Evolutionary conservation across 2,329 filamentous ascomycete species (phyloP).

Genomic region (Aspergillus amoenus): DNA sequence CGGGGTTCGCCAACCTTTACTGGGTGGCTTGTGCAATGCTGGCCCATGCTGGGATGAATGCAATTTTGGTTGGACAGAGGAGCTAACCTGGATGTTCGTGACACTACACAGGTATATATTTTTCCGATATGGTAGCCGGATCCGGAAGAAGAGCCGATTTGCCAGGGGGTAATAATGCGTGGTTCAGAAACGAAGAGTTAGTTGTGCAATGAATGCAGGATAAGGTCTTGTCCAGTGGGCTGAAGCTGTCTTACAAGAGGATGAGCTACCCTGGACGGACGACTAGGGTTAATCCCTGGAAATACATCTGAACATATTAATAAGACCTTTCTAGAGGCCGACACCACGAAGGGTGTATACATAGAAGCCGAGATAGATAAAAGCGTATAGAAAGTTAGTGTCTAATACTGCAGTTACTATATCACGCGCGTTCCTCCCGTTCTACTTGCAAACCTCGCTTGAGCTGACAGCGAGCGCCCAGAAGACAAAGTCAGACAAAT

Average conservation of each 20-base stretch:
- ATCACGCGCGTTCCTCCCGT: neutral
- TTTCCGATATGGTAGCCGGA: constrained; percentile 42
- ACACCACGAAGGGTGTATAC: neutral
- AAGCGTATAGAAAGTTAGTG: neutral
- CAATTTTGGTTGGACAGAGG: constrained; percentile 3
- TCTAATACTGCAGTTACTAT: neutral
- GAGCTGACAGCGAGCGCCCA: neutral
- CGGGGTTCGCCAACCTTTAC: neutral
- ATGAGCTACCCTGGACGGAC: neutral
- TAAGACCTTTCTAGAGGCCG: too few relatives aligned
- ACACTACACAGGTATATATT: constrained; percentile 40
- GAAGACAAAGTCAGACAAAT: neutral
- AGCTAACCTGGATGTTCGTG: constrained; percentile 3
- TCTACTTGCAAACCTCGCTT: neutral
- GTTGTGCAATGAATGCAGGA: neutral
- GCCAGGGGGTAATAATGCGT: constrained; percentile 27
- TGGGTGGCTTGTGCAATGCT: neutral
- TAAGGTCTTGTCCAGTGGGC: neutral
- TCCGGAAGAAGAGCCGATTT: constrained; percentile 43
- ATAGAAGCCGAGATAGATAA: neutral
- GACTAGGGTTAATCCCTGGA: constrained; percentile 2
- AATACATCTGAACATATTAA: neutral
- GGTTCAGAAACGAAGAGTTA: neutral
- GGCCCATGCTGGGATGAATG: constrained; percentile 5
- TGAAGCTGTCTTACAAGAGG: neutral